Evolutionary conservation across 495 filamentous ascomycete genomes (phyloP).

Genomic region (Glarea lozoyensis): DNA sequence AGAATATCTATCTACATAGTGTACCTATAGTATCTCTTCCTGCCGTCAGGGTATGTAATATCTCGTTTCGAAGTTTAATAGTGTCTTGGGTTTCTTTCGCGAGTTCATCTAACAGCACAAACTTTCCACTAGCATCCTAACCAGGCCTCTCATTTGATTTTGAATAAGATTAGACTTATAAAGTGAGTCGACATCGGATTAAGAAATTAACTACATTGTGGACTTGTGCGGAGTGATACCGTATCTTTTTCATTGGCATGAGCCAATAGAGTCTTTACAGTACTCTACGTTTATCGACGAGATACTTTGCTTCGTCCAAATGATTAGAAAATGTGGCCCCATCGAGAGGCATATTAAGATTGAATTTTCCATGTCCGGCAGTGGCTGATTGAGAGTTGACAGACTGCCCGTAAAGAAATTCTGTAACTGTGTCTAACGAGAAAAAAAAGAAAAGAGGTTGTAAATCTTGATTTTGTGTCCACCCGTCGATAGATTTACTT

Average conservation of each 20-base stretch:
- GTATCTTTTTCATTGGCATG: constrained; percentile 29
- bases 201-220: constrained; percentile 40
- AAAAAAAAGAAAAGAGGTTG: constrained; percentile 53
- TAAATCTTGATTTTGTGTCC: constrained; percentile 41
- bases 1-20: constrained; percentile 18
- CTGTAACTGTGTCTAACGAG: constrained; percentile 61
- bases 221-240: constrained; percentile 31
- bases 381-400: constrained; percentile 1
- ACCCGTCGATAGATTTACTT: no score
- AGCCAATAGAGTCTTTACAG: constrained; percentile 40
- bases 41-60: constrained; percentile 35
- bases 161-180: no score
- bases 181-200: no score
- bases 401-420: constrained; percentile 54
- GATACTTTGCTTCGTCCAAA: constrained; percentile 1
- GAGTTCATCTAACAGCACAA: constrained; percentile 72
- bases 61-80: constrained; percentile 55
- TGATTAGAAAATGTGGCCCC: background rate
- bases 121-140: constrained; percentile 23
- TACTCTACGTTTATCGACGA: constrained; percentile 27
- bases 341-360: background rate
- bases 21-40: constrained; percentile 48
- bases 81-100: constrained; percentile 66
- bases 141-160: constrained; percentile 13
- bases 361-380: background rate